phyloP scores from a whole-genome alignment of 2,329 filamentous ascomycete genomes.

The Aspergillus pseudoglaucus region DNA sequence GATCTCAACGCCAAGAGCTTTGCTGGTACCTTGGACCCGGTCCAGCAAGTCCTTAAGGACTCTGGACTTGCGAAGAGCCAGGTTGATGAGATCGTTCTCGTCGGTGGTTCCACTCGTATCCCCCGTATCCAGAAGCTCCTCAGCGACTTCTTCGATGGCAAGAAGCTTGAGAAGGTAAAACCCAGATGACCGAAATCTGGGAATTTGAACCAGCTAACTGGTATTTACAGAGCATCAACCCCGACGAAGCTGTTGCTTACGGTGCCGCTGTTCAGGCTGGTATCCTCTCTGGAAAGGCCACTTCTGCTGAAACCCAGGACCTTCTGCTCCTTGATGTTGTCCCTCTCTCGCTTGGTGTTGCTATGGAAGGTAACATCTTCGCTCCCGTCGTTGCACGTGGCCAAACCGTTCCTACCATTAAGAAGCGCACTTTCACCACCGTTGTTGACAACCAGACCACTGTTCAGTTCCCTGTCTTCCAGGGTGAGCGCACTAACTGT shows the following conservation, averaged over 20 bases:
- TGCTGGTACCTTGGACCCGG: slow-evolving; percentile 85
- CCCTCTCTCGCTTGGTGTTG: slow-evolving; percentile 93
- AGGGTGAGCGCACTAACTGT: slow-evolving; percentile 97
- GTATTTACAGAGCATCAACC: slow-evolving; percentile 72
- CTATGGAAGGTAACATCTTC: slow-evolving; percentile 99
- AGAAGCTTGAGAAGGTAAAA: slow-evolving; percentile 90
- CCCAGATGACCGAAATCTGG: neutral
- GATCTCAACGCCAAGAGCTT: slow-evolving; percentile 96
- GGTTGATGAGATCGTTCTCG: slow-evolving; percentile 97
- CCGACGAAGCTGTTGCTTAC: slow-evolving; percentile 97
- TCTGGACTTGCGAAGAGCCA: slow-evolving; percentile 77
- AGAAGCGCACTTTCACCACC: slow-evolving; percentile 87
- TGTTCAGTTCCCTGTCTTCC: slow-evolving; percentile 86
- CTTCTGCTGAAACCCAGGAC: slow-evolving; percentile 87
- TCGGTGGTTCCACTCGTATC: slow-evolving; percentile 98
- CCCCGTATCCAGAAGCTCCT: slow-evolving; percentile 98
- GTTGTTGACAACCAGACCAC: slow-evolving; percentile 61
- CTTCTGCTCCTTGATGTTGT: slow-evolving; percentile 94
- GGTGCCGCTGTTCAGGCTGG: slow-evolving; percentile 97
- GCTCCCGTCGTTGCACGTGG: slow-evolving; percentile 83
- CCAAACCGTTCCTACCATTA: slow-evolving; percentile 68
- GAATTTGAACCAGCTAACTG: neutral
- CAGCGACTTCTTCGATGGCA: slow-evolving; percentile 97
- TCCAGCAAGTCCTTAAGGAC: slow-evolving; percentile 95
- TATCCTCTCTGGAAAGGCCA: slow-evolving; percentile 97